These are phyloP conservation scores for Wickerhamomyces sp. DNA, from an alignment of 1,139 yeast genomes.

Conservation along the genomic window DNA sequence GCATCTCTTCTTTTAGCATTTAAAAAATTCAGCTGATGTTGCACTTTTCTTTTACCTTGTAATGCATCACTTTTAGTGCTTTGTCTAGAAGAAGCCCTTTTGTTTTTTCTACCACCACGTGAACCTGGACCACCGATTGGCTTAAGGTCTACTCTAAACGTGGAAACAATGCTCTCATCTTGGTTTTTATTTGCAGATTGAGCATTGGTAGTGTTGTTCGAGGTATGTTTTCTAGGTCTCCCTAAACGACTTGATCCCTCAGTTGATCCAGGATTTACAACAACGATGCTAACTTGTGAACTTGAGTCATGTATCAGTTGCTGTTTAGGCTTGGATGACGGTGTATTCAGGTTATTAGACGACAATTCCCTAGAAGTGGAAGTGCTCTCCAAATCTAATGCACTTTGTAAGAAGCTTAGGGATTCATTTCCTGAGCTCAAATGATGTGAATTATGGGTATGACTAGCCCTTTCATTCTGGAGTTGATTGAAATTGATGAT, in stretches of 20 bases:
- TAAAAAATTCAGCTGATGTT: slow-evolving; percentile 6
- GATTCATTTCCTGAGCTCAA: slow-evolving; percentile 2
- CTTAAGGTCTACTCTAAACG: slow-evolving; percentile 21
- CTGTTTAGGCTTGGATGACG: slow-evolving; percentile 17
- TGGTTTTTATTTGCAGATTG: slow-evolving; percentile 13
- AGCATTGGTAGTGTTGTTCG: slow-evolving; percentile 1
- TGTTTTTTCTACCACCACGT: slow-evolving; percentile 20
- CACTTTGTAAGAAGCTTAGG: slow-evolving; percentile 12
- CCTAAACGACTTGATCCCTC: slow-evolving; percentile 23
- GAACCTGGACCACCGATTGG: slow-evolving; percentile 26
- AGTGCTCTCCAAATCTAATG: slow-evolving; percentile 6
- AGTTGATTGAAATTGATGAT: slow-evolving; percentile 17
- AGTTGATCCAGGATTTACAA: slow-evolving; percentile 23
- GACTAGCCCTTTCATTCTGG: neutral
- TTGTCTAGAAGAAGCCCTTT: neutral
- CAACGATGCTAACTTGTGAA: slow-evolving; percentile 22
- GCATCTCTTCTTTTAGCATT: slow-evolving; percentile 2
- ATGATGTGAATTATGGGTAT: neutral
- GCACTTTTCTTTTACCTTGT: slow-evolving; percentile 5
- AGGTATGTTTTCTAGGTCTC: slow-evolving; percentile 20
- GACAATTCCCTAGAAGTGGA: neutral
- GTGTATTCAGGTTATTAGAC: neutral
- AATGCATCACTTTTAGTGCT: neutral
- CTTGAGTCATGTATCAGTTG: slow-evolving; percentile 16
- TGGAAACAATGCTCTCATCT: slow-evolving; percentile 21